Conservation (phyloP, 2,329 filamentous ascomycete species). For the Phialophora chinensis region DNA sequence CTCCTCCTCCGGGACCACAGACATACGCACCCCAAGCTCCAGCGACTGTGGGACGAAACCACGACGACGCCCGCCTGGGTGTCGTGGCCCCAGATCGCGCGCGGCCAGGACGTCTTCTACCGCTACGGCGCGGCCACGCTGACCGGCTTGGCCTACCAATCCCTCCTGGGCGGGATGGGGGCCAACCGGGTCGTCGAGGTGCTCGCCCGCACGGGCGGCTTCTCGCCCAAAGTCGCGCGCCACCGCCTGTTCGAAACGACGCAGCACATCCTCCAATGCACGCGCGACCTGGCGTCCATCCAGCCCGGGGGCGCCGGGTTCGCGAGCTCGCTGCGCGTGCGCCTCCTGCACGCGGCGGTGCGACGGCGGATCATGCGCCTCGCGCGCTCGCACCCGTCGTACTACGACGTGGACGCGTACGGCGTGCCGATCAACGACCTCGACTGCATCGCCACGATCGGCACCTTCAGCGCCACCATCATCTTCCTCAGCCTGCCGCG, state of each 20-base stretch:
- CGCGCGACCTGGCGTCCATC: constrained; percentile 67
- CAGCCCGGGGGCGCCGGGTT: constrained; percentile 71
- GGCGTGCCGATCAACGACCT: constrained; percentile 77
- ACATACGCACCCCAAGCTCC: constrained; percentile 48
- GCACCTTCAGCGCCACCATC: constrained; percentile 70
- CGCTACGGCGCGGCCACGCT: constrained; percentile 73
- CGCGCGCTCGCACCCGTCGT: constrained; percentile 60
- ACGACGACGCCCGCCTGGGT: constrained; percentile 75
- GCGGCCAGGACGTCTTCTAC: constrained; percentile 79
- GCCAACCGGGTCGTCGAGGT: constrained; percentile 76
- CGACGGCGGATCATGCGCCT: constrained; percentile 69
- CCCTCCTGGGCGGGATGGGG: constrained; percentile 66
- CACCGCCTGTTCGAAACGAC: constrained; percentile 74
- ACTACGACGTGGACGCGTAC: constrained; percentile 65
- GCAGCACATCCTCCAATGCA: constrained; percentile 76
- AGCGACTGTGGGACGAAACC: constrained; percentile 68
- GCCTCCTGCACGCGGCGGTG: constrained; percentile 72
- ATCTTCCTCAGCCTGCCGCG: constrained; percentile 73
- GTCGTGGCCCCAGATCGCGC: constrained; percentile 74
- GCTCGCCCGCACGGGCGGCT: constrained; percentile 74
- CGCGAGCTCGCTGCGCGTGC: constrained; percentile 68
- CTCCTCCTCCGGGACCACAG: constrained; percentile 64
- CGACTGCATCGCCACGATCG: constrained; percentile 74
- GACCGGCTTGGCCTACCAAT: constrained; percentile 68
- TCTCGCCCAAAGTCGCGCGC: constrained; percentile 69